Evolutionary conservation across 768 basidiomycete species (phyloP), one percentile per base, ranked within the genome.

Genomic region (Bullera alba): DNA sequence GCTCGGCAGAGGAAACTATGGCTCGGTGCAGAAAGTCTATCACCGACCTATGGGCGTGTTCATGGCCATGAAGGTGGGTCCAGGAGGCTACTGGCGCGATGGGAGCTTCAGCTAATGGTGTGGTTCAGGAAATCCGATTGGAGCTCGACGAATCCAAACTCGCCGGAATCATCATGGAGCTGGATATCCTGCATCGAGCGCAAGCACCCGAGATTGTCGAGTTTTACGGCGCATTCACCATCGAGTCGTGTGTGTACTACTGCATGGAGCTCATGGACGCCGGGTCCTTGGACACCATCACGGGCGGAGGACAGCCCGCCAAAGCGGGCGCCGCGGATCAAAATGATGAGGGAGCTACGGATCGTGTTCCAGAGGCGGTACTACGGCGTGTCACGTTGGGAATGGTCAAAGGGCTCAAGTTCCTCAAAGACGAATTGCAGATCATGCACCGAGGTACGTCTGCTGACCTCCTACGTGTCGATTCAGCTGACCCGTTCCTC

Each of bases 241-340:
- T 95, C 73, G 95, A 99, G 70, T 88, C 88, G n/a, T 99, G 93
- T 72, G 95, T 99, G 21, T 96, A 99, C 75, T 96, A 95, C 72
- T 97, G 92, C 74, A 97, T 97, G 92, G 95, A 99, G 77, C 88
- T 84, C 75, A 99, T 99, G 95, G 93, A 99, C 70, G 92, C 91
- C 10, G 91, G 92, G n/a, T 86, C 84, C 34, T 79, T 99, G 41
- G 95, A 96, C 71, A 87, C 84, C 57, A 78, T 97, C 23, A 74
- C 78, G 56, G 72, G 77, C 27, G 75, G 75, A 32, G 80, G 83
- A 34, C 76, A 84, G 2, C 76, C 78, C 1, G 57, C 61, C 19
- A 64, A 57, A 19, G 42, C 27, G 22, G 42, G 42, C 25, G 19
- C 53, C 50, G 15, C 55, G 47, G 25, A 60, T 48, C 26, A 37